Evolutionary conservation across 768 basidiomycete species (phyloP).

Genomic region (Suillus occidentalis): DNA sequence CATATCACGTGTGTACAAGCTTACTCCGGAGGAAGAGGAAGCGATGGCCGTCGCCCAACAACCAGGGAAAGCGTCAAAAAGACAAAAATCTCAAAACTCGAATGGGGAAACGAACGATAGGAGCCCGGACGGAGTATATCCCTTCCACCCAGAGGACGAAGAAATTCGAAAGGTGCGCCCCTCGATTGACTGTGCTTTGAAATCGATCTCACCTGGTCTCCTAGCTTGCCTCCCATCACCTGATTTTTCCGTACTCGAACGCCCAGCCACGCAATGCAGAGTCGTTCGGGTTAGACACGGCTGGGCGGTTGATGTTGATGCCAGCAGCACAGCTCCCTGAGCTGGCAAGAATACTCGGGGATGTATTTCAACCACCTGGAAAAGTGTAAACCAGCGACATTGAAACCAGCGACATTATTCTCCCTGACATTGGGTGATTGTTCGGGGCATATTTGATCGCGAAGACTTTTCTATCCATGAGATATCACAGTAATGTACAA

Average conservation of each 20-base stretch:
- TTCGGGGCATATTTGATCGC: too few relatives aligned
- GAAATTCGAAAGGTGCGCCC: slow-evolving; percentile 59
- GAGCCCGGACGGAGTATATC: slow-evolving; percentile 55
- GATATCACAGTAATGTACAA: too few relatives aligned
- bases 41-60: slow-evolving; percentile 40
- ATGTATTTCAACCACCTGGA: slow-evolving; percentile 31
- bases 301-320: slow-evolving; percentile 66
- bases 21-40: slow-evolving; percentile 68
- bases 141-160: slow-evolving; percentile 89
- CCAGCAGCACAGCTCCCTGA: slow-evolving; percentile 41
- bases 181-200: neutral
- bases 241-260: slow-evolving; percentile 49
- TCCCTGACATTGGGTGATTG: too few relatives aligned
- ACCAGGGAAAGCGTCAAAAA: slow-evolving; percentile 39
- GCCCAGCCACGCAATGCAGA: slow-evolving; percentile 58
- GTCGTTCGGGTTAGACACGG: slow-evolving; percentile 69
- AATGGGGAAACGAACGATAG: slow-evolving; percentile 15
- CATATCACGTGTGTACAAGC: slow-evolving; percentile 76
- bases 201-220: neutral
- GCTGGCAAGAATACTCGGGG: slow-evolving; percentile 40
- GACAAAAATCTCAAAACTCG: slow-evolving; percentile 28
- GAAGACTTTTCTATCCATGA: too few relatives aligned
- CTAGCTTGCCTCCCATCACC: slow-evolving; percentile 23
- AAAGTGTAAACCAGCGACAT: neutral
- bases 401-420: too few relatives aligned